These are phyloP conservation scores for Magnaporthiopsis poae DNA, from an alignment of 2,329 filamentous ascomycete genomes.

Conservation along the genomic window DNA sequence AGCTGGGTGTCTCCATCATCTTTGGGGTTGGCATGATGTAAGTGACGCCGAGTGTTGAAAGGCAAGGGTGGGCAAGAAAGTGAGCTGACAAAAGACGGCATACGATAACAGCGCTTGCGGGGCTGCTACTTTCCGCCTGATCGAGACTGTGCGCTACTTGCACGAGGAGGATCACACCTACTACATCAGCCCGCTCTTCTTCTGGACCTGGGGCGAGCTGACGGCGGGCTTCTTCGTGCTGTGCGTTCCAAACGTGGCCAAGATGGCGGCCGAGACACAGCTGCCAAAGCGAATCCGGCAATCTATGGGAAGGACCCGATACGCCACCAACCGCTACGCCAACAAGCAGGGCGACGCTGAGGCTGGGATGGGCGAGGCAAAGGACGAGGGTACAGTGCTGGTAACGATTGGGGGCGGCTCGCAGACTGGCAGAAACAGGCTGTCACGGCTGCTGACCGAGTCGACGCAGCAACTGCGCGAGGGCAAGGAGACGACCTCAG, in stretches of 20 bases:
- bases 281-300: neutral
- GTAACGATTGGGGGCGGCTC: neutral
- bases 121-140: constrained; percentile 28
- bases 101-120: constrained; percentile 24
- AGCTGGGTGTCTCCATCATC: constrained; percentile 20
- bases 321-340: neutral
- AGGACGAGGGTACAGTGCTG: neutral
- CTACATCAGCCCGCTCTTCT: constrained; percentile 27
- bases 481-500: neutral
- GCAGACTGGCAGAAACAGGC: neutral
- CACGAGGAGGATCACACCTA: constrained; percentile 23
- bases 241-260: constrained; percentile 13
- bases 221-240: constrained; percentile 31
- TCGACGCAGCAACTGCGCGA: neutral
- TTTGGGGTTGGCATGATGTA: constrained; percentile 25
- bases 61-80: neutral
- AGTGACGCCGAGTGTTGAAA: constrained; percentile 10
- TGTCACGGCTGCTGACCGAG: neutral
- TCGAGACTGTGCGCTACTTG: constrained; percentile 22
- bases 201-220: constrained; percentile 36
- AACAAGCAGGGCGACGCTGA: neutral
- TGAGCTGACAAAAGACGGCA: constrained; percentile 13
- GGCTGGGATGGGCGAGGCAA: neutral
- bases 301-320: neutral
- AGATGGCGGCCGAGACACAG: constrained; percentile 1